A percentile compares a stretch with the other conserved stretches of the same genome.
Conservation (phyloP, 208 protist genomes). For the Trypanosoma avium region DNA sequence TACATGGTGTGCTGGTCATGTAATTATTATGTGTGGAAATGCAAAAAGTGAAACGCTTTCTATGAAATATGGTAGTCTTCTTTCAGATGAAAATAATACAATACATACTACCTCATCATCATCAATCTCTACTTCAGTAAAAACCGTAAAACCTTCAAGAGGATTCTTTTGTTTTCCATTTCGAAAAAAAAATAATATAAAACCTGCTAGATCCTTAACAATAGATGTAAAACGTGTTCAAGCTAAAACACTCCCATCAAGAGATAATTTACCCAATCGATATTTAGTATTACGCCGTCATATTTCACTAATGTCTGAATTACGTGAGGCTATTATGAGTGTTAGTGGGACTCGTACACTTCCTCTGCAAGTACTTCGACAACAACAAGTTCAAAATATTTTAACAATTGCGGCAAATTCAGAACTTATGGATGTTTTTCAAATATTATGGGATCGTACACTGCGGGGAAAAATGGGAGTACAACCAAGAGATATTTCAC, state of each 20-base stretch:
- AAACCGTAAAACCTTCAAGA: constrained; percentile 12
- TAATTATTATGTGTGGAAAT: constrained; percentile 27
- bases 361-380: constrained; percentile 46
- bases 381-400: constrained; percentile 53
- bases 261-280: constrained; percentile 36
- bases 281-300: constrained; percentile 57
- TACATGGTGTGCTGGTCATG: constrained; percentile 76
- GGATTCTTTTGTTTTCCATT: constrained; percentile 17
- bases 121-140: not conserved
- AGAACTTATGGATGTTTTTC: constrained; percentile 66
- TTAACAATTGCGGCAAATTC: constrained; percentile 46
- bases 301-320: constrained; percentile 40
- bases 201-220: constrained; percentile 37
- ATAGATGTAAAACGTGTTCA: constrained; percentile 30
- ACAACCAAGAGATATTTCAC: constrained; percentile 17
- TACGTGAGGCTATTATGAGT: constrained; percentile 50
- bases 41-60: constrained; percentile 33
- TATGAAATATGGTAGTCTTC: constrained; percentile 46
- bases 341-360: constrained; percentile 29
- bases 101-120: not conserved
- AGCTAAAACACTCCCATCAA: constrained; percentile 10
- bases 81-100: constrained; percentile 13
- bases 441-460: constrained; percentile 36
- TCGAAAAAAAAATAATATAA: constrained; percentile 21
- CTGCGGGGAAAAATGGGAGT: constrained; percentile 33